These are phyloP conservation scores for Rhodotorula sp. DNA, from an alignment of 1,284 basidiomycete species.

Conservation along the genomic window DNA sequence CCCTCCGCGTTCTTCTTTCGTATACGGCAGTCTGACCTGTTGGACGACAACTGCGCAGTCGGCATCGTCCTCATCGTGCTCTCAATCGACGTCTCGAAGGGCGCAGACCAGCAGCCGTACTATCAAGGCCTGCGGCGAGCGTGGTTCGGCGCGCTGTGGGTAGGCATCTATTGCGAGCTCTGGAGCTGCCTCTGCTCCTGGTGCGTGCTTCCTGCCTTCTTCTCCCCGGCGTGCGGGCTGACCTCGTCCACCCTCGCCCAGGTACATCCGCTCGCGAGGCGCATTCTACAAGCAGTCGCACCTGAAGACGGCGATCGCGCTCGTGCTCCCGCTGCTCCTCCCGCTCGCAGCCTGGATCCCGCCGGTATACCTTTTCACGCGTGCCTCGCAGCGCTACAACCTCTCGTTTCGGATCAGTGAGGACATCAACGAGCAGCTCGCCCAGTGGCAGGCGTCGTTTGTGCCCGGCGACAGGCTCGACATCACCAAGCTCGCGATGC, in stretches of 20 bases:
- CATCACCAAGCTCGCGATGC: conserved; percentile 7
- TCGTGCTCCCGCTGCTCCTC: conserved; percentile 12
- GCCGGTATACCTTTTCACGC: conserved; percentile 5
- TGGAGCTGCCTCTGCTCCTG: conserved; percentile 19
- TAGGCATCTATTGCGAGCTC: conserved; percentile 21
- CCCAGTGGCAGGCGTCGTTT: conserved; percentile 2
- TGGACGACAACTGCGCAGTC: neutral
- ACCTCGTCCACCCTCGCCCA: neutral
- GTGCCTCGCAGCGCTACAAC: conserved; percentile 11
- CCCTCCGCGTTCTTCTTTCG: no score
- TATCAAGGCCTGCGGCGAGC: neutral
- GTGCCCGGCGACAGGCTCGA: conserved; percentile 5
- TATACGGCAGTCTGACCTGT: neutral
- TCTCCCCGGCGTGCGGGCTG: neutral
- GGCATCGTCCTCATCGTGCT: conserved; percentile 14
- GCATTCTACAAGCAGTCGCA: conserved; percentile 12
- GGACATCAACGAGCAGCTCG: neutral
- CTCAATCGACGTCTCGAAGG: conserved; percentile 4
- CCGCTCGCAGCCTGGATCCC: conserved; percentile 19
- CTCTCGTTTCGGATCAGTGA: neutral
- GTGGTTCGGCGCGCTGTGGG: conserved; percentile 20
- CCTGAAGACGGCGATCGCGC: conserved; percentile 1
- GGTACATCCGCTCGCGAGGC: conserved; percentile 23
- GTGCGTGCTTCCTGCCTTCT: neutral
- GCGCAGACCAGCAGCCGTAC: neutral